Conservation (phyloP, 75 land plant genomes). For the Ceratopteris richardii region DNA sequence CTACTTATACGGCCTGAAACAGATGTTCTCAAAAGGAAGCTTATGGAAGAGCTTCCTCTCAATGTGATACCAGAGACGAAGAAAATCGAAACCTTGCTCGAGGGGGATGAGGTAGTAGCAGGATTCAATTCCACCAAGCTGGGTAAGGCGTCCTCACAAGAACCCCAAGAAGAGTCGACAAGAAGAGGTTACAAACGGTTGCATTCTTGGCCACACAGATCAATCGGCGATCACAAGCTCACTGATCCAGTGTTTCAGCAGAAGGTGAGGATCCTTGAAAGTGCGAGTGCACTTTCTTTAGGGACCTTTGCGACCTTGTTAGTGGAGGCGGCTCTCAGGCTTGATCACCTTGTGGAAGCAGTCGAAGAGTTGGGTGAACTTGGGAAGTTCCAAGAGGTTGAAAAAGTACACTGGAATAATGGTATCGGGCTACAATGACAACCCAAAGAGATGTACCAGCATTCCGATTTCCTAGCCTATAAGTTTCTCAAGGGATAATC, state of each 20-base stretch:
- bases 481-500: too few species aligned
- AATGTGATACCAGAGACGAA: background rate
- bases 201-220: constrained; percentile 42
- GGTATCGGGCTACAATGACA: too few species aligned
- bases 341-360: constrained; percentile 57
- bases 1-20: constrained; percentile 15
- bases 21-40: background rate
- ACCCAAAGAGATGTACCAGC: too few species aligned
- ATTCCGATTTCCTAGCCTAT: too few species aligned
- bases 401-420: background rate
- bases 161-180: constrained; percentile 26
- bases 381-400: constrained; percentile 43
- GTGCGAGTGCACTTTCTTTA: constrained; percentile 43
- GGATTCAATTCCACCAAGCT: too few species aligned
- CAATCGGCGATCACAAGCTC: background rate
- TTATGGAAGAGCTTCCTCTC: background rate
- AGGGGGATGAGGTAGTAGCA: constrained; percentile 7
- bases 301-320: constrained; percentile 56
- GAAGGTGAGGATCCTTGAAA: constrained; percentile 28
- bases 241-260: background rate
- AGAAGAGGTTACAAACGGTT: constrained; percentile 18
- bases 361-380: constrained; percentile 43
- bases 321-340: constrained; percentile 50
- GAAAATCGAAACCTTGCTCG: background rate
- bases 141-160: background rate